phyloP scores from a whole-genome alignment of 2,329 filamentous ascomycete genomes.

The Fusarium sp. region DNA sequence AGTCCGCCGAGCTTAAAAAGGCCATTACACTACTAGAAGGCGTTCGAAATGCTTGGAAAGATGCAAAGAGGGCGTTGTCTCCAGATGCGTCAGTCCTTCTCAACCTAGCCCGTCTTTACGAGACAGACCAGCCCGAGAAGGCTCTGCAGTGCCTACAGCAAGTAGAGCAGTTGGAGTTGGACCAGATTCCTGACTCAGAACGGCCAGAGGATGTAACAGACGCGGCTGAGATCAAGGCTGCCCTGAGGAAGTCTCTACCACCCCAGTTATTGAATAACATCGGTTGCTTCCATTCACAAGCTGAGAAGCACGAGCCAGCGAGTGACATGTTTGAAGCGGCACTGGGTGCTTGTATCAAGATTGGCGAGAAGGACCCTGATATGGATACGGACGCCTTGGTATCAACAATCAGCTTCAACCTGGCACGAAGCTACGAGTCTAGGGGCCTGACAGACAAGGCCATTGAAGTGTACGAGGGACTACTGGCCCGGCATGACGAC shows the following conservation, averaged over 20 bases:
- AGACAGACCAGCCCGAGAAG: slow-evolving; percentile 86
- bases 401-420: slow-evolving; percentile 96
- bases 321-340: slow-evolving; percentile 93
- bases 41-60: slow-evolving; percentile 91
- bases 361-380: slow-evolving; percentile 78
- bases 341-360: slow-evolving; percentile 85
- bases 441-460: slow-evolving; percentile 85
- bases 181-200: slow-evolving; percentile 79
- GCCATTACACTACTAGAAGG: slow-evolving; percentile 86
- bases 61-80: slow-evolving; percentile 83
- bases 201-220: slow-evolving; percentile 67
- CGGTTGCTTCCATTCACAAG: slow-evolving; percentile 92
- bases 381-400: slow-evolving; percentile 91
- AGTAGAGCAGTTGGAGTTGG: slow-evolving; percentile 89
- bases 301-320: slow-evolving; percentile 82
- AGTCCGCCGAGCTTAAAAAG: slow-evolving; percentile 85
- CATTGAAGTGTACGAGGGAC: slow-evolving; percentile 85
- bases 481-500: slow-evolving; percentile 86
- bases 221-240: slow-evolving; percentile 68
- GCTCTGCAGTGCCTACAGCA: slow-evolving; percentile 91
- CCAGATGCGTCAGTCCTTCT: slow-evolving; percentile 90
- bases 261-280: slow-evolving; percentile 97
- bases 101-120: slow-evolving; percentile 92
- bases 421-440: slow-evolving; percentile 92
- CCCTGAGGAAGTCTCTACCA: slow-evolving; percentile 81